Conservation (phyloP, 805 yeast genomes). For the Metschnikowia continentalis region DNA sequence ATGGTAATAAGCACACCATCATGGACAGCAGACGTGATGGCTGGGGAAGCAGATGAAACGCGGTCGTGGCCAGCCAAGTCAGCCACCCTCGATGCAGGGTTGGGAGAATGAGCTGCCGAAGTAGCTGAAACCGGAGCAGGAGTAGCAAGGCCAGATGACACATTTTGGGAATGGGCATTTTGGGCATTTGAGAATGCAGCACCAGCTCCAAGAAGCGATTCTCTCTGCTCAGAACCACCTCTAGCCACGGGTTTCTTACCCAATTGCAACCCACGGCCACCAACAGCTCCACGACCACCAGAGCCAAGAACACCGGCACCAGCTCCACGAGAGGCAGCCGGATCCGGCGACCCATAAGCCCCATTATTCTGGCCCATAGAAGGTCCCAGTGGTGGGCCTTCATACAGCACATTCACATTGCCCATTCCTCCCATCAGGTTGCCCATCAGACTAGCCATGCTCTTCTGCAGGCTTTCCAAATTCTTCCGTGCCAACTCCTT, state of each 20-base stretch:
- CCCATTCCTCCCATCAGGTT: not conserved
- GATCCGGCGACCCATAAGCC: conserved; percentile 14
- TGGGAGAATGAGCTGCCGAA: not conserved
- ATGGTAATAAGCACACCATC: conserved; percentile 77
- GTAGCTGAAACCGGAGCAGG: not conserved
- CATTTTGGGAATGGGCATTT: too few species aligned
- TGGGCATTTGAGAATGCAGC: not conserved
- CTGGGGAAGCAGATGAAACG: conserved; percentile 2
- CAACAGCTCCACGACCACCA: conserved; percentile 5
- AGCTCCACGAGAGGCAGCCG: conserved; percentile 23
- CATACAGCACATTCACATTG: conserved; percentile 10
- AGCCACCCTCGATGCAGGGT: not conserved
- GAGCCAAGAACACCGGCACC: too few species aligned
- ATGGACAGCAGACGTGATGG: conserved; percentile 35
- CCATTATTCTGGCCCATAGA: conserved; percentile 6
- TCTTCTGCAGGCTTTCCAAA: conserved; percentile 40
- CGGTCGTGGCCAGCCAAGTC: not conserved
- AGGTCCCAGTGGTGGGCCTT: conserved; percentile 15
- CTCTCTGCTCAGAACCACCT: conserved; percentile 23
- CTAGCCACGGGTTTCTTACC: conserved; percentile 50
- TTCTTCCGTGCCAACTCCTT: conserved; percentile 66
- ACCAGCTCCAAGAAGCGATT: conserved; percentile 22
- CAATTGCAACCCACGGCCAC: conserved; percentile 74
- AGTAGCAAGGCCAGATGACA: too few species aligned
- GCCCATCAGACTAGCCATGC: not conserved